Percentiles rank a stretch among this genome's conserved stretches.
These are phyloP conservation scores for Paraleonurus japonicus DNA, from an alignment of 257 asterid genomes.

Conservation along the genomic window DNA sequence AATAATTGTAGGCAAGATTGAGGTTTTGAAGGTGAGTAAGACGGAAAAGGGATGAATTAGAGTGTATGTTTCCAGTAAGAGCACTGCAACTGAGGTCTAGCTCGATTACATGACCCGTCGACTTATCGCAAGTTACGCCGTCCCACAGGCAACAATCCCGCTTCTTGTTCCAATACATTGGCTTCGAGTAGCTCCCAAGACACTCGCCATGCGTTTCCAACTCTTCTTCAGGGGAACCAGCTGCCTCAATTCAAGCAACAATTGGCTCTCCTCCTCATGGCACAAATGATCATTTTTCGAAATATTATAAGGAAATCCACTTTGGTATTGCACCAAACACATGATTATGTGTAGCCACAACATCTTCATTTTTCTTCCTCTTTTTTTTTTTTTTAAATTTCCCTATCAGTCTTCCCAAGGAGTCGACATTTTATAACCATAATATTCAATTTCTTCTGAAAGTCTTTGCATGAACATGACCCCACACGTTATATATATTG, in stretches of 20 bases:
- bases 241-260: neutral
- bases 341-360: neutral
- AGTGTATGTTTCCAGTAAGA: neutral
- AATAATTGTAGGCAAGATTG: neutral
- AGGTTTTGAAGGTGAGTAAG: neutral
- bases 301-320: neutral
- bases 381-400: neutral
- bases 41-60: slow-evolving; percentile 4
- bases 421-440: too few relatives aligned
- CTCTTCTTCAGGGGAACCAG: neutral
- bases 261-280: neutral
- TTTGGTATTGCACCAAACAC: neutral
- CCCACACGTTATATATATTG: too few relatives aligned
- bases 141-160: slow-evolving; percentile 13
- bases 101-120: neutral
- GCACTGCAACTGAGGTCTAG: neutral
- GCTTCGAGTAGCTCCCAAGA: neutral
- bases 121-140: slow-evolving; percentile 4
- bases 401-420: too few relatives aligned
- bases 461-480: too few relatives aligned
- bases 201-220: neutral
- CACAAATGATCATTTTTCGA: neutral
- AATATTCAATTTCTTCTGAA: too few relatives aligned
- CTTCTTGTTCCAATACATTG: neutral
- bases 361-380: neutral